Percentiles rank a stretch among this genome's conserved stretches.
These are phyloP conservation scores for Candida coleopterorum DNA, from an alignment of 805 yeast genomes.

Conservation along the genomic window DNA sequence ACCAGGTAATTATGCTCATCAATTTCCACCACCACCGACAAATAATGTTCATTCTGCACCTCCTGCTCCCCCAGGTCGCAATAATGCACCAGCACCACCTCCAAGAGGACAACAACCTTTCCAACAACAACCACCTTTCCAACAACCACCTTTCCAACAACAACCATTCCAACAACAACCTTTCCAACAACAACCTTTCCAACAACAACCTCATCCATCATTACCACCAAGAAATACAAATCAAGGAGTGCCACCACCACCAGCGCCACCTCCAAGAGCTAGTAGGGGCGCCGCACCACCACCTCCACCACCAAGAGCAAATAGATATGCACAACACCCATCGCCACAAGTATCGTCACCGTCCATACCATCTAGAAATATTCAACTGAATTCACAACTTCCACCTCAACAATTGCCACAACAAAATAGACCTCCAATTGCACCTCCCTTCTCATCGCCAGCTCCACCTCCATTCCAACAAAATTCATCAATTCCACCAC, in stretches of 20 bases:
- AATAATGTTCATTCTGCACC: slow-evolving; percentile 11
- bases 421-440: slow-evolving; percentile 8
- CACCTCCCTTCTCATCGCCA: slow-evolving; percentile 28
- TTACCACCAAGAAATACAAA: slow-evolving; percentile 9
- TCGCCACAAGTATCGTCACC: slow-evolving; percentile 7
- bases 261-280: slow-evolving; percentile 19
- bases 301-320: slow-evolving; percentile 19
- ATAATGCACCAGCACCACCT: slow-evolving; percentile 14
- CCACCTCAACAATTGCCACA: slow-evolving; percentile 30
- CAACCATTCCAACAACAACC: slow-evolving; percentile 1
- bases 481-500: slow-evolving; percentile 17
- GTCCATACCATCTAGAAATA: slow-evolving; percentile 8
- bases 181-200: not conserved
- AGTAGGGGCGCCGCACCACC: slow-evolving; percentile 19
- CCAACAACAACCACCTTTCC: slow-evolving; percentile 8
- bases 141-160: slow-evolving; percentile 18
- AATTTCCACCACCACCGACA: not conserved
- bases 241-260: slow-evolving; percentile 18
- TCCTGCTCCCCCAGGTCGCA: slow-evolving; percentile 13
- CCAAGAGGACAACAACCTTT: slow-evolving; percentile 15
- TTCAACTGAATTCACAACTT: slow-evolving; percentile 23
- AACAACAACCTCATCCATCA: not conserved
- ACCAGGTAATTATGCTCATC: too few species aligned
- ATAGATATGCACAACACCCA: slow-evolving; percentile 19
- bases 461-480: slow-evolving; percentile 10